These are phyloP conservation scores for Pisolithus orientalis DNA, from an alignment of 768 basidiomycete genomes.

Conservation along the genomic window DNA sequence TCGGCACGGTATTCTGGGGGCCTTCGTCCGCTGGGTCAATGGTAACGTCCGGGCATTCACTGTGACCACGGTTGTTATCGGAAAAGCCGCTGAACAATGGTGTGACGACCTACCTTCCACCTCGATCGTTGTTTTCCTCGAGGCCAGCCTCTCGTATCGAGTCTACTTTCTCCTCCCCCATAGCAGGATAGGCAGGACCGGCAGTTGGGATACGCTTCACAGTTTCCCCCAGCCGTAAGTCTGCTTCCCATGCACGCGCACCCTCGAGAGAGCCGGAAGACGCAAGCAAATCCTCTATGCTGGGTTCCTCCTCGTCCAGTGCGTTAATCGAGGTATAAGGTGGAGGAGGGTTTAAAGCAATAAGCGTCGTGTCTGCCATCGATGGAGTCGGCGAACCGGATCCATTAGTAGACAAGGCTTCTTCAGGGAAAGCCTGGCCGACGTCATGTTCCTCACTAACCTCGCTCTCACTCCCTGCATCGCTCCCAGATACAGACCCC, in stretches of 20 bases:
- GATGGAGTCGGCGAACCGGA: background rate
- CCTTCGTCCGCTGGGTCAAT: background rate
- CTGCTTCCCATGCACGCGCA: slow-evolving; percentile 27
- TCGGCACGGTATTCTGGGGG: background rate
- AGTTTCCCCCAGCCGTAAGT: slow-evolving; percentile 23
- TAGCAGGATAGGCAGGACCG: background rate
- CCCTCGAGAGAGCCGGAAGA: slow-evolving; percentile 20
- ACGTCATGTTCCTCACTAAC: background rate
- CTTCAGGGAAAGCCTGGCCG: background rate
- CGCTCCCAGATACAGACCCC: slow-evolving; percentile 13
- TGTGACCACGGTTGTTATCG: background rate
- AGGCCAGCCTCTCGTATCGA: slow-evolving; percentile 5
- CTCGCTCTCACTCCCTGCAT: slow-evolving; percentile 17
- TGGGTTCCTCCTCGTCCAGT: slow-evolving; percentile 18
- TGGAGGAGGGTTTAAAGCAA: slow-evolving; percentile 1
- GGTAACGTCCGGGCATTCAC: background rate
- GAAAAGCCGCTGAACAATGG: slow-evolving; percentile 23
- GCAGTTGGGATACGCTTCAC: slow-evolving; percentile 21
- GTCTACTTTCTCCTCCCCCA: background rate
- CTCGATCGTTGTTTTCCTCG: slow-evolving; percentile 4
- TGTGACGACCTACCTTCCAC: slow-evolving; percentile 20
- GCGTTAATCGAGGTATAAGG: slow-evolving; percentile 3
- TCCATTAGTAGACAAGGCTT: background rate
- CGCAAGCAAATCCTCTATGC: slow-evolving; percentile 23
- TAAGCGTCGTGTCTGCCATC: background rate